Evolutionary conservation across 129 eudicot species (phyloP), one percentile per base, ranked within the genome.

Genomic region (Saussurea involucrata): DNA sequence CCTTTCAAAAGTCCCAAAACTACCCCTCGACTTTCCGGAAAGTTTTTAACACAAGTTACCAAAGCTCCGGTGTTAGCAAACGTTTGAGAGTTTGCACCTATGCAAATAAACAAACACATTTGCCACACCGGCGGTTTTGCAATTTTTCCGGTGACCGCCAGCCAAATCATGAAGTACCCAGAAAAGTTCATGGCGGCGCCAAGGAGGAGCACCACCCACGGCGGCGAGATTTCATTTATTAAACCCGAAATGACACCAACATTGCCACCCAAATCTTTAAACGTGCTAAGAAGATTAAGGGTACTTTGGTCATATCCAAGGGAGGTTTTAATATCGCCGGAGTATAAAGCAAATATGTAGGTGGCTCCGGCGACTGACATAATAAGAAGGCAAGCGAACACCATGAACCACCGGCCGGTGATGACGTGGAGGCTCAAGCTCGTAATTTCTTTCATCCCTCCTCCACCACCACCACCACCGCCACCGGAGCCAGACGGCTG

Each of bases 101-200:
- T 60, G 31, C 86, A 93, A 8, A 93, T 93, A 77, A 82, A 93
- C 68, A 87, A 36, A 87, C 98, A 93, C 90, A 93, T 90, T 75
- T 86, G 95, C 96, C 98, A 93, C 0, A 90, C 78, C 0, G 76
- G 84, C 32, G 92, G 95, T 28, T 60, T 78, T 1, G 74, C 66
- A 0, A 85, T 81, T 8, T 64, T 76, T 2, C 73, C 72, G 2
- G 91, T 81, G 57, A 90, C 98, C 5, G 90, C 87, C 0, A 93
- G 66, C 98, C 98, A 93, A 4, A 93, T 90, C 92, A 88, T 86
- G 82, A 93, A 90, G 77, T 93, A 90, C 27, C 98, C 98, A 2
- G 82, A 75, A 12, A 93, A 90, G 72, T 90, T 93, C 90, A 90
- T 85, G 66, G 68, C 31, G 12, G 96, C 90, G 10, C 98, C 98